Percentiles rank a stretch among this genome's conserved stretches.
Evolutionary conservation across 2,329 filamentous ascomycete species (phyloP).

Genomic region (Ceratocystis cubensis): DNA sequence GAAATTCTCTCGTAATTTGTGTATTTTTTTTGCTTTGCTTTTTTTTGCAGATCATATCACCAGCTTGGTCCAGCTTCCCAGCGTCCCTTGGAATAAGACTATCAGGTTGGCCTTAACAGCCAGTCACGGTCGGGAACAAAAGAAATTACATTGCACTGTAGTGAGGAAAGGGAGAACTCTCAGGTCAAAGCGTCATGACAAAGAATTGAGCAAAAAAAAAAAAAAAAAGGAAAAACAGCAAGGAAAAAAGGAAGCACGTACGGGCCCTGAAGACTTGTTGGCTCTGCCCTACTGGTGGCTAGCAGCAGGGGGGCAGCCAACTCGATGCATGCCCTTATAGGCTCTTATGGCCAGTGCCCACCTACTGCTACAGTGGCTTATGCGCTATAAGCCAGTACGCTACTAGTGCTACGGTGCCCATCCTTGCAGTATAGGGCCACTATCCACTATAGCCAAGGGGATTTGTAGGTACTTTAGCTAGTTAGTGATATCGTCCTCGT

Average conservation of each 20-base stretch:
- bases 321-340: neutral
- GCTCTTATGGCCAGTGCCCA: neutral
- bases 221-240: neutral
- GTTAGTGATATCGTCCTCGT: neutral
- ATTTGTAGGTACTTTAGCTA: neutral
- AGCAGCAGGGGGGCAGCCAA: neutral
- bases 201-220: neutral
- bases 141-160: conserved; percentile 5
- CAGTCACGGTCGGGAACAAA: neutral
- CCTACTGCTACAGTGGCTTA: neutral
- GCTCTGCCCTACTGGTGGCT: neutral
- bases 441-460: too few species aligned
- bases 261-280: neutral
- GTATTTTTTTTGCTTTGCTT: neutral
- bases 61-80: neutral
- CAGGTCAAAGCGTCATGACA: neutral
- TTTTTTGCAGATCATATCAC: neutral
- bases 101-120: neutral
- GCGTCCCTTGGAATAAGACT: neutral
- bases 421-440: neutral
- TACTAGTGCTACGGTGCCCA: neutral
- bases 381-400: neutral
- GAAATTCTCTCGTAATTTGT: neutral
- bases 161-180: neutral
- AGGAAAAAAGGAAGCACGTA: neutral